Base-by-base conservation (phyloP, 163 green algal species). In the Picocystis sp. region DNA sequence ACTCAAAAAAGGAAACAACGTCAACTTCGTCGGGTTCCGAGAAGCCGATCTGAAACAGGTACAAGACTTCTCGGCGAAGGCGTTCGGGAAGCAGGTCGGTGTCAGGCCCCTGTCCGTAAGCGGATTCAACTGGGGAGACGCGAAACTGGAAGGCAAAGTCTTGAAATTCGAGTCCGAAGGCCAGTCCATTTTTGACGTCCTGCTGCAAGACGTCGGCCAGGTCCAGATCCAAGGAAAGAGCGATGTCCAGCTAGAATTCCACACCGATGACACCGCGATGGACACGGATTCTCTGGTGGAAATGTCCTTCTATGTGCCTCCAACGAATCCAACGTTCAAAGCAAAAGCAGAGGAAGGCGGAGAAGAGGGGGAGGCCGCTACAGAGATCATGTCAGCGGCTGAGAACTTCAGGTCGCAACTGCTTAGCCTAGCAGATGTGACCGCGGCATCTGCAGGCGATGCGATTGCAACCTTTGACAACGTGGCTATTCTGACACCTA, bases 301-400 rank as follows among this genome's bases (percentile, higher is more conserved):
- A 62, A 83, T 96, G 59, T 67, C 61, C 23, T 95, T 97, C 58
- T 77, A 88, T 59, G 72, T 97, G 23, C 88, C 88, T 9, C 58
- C 53, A 1, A 71, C 17, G 68, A 78, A 61, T 55, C 78, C 22
- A 58, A 78, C 15, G 79, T 83, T 57, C 35, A 47, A 45, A 1
- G 59, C 45, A 19, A 60, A 62, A 24, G 66, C 17, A 19, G 65
- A 71, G 53, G 53, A 59, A 9, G 46, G 43, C 35, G 22, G 53
- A 38, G 45, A 66, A 24, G 43, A 33, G 13, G 50, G 44, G 25
- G 45, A 15, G 0, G 45, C 45, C 8, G 56, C 34, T 13, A 29
- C 53, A 43, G 48, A 66, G 45, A 57, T 58, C 10, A 22, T 49
- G 2, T 61, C 78, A 11, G 58, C 72, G 13, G 70, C 75, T 21